Conservation (phyloP, 2,329 filamentous ascomycete genomes). For the Colletotrichum destructivum region DNA sequence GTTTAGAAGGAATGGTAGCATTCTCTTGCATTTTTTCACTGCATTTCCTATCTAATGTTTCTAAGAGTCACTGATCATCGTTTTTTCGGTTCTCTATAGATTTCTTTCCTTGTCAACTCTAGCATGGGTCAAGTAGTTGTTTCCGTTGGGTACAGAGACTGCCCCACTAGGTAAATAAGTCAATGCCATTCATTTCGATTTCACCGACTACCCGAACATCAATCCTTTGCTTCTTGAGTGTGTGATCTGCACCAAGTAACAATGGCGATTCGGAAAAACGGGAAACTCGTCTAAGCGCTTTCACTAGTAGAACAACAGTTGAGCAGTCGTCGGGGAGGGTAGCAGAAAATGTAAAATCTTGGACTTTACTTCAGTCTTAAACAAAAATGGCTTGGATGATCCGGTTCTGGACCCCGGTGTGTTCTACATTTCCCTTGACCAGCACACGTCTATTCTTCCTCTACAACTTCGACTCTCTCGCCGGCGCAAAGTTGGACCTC, state of each 20-base stretch:
- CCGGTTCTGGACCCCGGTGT: slow-evolving; percentile 11
- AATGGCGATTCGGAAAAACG: background rate
- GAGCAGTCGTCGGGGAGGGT: too few relatives aligned
- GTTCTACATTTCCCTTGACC: slow-evolving; percentile 11
- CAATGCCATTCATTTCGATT: too few relatives aligned
- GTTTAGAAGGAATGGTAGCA: background rate
- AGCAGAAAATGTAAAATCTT: too few relatives aligned
- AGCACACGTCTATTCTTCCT: background rate
- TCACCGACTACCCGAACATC: background rate
- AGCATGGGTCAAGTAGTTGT: too few relatives aligned
- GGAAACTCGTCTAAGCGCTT: background rate
- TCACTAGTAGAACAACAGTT: background rate
- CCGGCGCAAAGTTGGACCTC: slow-evolving; percentile 37
- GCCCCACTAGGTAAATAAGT: accelerated
- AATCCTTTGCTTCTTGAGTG: background rate
- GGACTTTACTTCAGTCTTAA: too few relatives aligned
- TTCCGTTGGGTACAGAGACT: too few relatives aligned
- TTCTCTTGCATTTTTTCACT: too few relatives aligned
- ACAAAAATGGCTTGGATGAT: background rate
- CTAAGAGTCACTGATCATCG: too few relatives aligned
- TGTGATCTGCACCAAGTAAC: background rate
- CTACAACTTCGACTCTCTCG: slow-evolving; percentile 37
- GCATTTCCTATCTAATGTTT: too few relatives aligned
- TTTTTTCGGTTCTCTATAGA: too few relatives aligned
- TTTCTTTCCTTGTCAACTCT: too few relatives aligned